phyloP scores from a whole-genome alignment of 2,329 filamentous ascomycete genomes.

The Cercospora sp. region DNA sequence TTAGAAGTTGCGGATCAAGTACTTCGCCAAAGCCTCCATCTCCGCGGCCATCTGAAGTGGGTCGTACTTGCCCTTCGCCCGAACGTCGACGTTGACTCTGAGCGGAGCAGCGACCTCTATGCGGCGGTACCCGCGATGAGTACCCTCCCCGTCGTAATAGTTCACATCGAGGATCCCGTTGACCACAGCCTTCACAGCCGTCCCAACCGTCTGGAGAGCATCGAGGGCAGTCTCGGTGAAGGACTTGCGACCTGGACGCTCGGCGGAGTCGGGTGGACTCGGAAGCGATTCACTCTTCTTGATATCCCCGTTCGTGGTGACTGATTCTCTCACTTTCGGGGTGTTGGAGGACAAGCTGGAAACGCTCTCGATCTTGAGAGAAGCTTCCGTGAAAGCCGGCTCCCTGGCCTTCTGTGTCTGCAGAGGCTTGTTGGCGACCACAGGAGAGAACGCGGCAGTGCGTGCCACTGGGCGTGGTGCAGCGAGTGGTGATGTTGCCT shows the following conservation, averaged over 20 bases:
- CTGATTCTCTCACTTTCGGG: not conserved
- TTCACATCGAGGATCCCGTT: constrained; percentile 9
- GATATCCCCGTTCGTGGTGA: not conserved
- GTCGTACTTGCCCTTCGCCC: constrained; percentile 11
- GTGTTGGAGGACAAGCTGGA: not conserved
- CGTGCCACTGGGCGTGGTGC: not conserved
- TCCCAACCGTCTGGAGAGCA: not conserved
- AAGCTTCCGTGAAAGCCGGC: not conserved
- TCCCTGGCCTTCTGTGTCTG: not conserved
- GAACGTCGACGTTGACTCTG: constrained; percentile 6
- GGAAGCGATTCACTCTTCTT: not conserved
- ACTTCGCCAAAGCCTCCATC: constrained; percentile 14
- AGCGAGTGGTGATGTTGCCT: not conserved
- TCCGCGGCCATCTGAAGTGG: constrained; percentile 4
- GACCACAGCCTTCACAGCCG: not conserved
- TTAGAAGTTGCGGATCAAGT: constrained; percentile 4
- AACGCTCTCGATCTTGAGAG: not conserved
- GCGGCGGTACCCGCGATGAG: not conserved
- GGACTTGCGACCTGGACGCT: not conserved
- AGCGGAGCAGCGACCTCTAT: constrained; percentile 2
- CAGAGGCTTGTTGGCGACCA: not conserved
- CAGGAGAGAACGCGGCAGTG: not conserved
- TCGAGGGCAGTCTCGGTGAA: not conserved
- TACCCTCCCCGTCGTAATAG: constrained; percentile 13
- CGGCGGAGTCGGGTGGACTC: not conserved